Conservation (phyloP, 2,329 filamentous ascomycete genomes). For the Cytospora schulzeri region DNA sequence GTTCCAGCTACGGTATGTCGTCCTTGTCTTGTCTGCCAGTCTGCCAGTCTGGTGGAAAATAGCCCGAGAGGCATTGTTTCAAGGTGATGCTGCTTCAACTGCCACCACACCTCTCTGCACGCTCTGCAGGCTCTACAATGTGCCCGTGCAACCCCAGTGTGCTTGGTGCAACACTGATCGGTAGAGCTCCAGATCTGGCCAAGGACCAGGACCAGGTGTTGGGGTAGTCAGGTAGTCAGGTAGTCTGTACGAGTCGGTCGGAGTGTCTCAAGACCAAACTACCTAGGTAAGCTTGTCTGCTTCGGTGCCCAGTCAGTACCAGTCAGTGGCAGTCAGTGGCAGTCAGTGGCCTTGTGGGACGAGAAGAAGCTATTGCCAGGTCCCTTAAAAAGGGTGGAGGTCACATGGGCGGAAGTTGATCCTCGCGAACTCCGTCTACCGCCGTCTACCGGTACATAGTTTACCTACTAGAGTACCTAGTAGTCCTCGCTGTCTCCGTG, state of each 20-base stretch:
- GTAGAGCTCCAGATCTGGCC: conserved; percentile 4
- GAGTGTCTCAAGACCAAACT: neutral
- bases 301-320: neutral
- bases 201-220: neutral
- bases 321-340: neutral
- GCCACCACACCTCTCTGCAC: neutral
- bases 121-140: neutral
- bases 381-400: conserved; percentile 40
- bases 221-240: no score
- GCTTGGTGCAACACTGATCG: conserved; percentile 18
- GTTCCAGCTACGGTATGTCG: conserved; percentile 14
- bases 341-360: conserved; percentile 34
- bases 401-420: conserved; percentile 36
- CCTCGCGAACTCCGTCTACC: neutral
- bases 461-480: neutral
- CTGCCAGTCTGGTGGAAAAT: conserved; percentile 26
- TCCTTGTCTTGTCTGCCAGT: neutral
- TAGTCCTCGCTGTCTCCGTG: neutral
- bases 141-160: conserved; percentile 8
- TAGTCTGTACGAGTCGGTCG: no score
- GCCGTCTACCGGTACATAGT: no score
- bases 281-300: neutral
- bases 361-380: conserved; percentile 27
- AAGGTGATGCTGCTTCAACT: conserved; percentile 28
- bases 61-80: conserved; percentile 34